A percentile compares a stretch with the other conserved stretches of the same genome.
These are phyloP conservation scores for Nakataea oryzae DNA, from an alignment of 2,329 filamentous ascomycete species.

Conservation along the genomic window DNA sequence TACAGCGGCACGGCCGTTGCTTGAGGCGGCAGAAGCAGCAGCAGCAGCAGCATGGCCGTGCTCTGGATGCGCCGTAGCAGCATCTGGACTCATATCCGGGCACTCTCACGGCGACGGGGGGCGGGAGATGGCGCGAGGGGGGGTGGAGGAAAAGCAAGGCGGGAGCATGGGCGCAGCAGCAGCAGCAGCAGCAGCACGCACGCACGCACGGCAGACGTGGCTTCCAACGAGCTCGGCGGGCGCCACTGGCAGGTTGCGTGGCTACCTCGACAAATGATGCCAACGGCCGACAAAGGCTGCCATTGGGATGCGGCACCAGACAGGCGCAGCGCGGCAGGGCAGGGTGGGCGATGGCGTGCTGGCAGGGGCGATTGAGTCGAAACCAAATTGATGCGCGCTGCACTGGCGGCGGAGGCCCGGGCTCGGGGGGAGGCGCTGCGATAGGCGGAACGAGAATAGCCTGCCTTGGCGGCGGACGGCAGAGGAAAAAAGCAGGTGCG, in stretches of 20 bases:
- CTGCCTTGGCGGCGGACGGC: neutral
- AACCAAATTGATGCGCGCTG: neutral
- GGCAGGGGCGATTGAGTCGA: slow-evolving; percentile 6
- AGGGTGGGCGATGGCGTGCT: slow-evolving; percentile 15
- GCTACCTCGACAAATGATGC: slow-evolving; percentile 4
- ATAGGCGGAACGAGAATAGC: too few species aligned
- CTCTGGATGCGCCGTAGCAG: neutral
- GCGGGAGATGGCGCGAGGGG: too few species aligned
- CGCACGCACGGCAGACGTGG: too few species aligned
- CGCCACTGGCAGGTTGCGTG: slow-evolving; percentile 2
- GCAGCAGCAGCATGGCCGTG: neutral
- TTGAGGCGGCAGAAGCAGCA: neutral
- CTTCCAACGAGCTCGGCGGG: too few species aligned
- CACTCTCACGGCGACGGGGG: neutral
- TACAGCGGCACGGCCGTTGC: neutral
- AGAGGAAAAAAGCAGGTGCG: too few species aligned
- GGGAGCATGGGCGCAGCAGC: neutral
- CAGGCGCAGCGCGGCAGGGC: neutral
- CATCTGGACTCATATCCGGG: neutral
- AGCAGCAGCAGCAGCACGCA: neutral
- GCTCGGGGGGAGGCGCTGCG: neutral
- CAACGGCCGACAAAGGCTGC: neutral
- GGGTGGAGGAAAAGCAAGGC: neutral
- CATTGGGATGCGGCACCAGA: neutral
- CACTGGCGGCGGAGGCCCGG: too few species aligned